A percentile compares a stretch with the other conserved stretches of the same genome.
phyloP scores from a whole-genome alignment of 129 eudicot species.

The Helianthus annuus region DNA sequence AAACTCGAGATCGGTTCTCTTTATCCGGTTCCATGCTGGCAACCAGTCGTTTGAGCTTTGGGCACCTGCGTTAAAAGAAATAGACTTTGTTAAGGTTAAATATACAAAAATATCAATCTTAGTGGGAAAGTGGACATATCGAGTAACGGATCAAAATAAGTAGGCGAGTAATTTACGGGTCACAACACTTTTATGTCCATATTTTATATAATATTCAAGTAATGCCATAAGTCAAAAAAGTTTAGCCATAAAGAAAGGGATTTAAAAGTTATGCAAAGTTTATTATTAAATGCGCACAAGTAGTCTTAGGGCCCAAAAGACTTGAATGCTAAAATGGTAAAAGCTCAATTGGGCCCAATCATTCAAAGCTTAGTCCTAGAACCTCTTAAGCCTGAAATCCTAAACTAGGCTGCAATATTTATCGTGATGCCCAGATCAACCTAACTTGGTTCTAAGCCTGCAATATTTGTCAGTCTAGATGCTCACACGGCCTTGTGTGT shows the following conservation, averaged over 20 bases:
- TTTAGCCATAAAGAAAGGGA: too few species aligned
- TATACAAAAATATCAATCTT: not conserved
- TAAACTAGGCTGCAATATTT: not conserved
- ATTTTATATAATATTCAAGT: too few species aligned
- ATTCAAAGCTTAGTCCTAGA: not conserved
- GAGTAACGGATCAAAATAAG: not conserved
- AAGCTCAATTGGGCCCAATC: not conserved
- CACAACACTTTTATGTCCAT: too few species aligned
- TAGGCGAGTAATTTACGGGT: too few species aligned
- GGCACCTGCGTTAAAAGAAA: not conserved
- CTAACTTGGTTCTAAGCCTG: too few species aligned
- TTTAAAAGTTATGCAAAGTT: too few species aligned
- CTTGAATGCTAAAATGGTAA: not conserved
- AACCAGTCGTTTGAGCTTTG: conserved; percentile 2
- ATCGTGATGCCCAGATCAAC: not conserved
- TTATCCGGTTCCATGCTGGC: conserved; percentile 6
- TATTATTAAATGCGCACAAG: too few species aligned
- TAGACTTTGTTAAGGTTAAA: not conserved
- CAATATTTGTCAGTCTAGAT: too few species aligned
- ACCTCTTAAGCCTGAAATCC: not conserved
- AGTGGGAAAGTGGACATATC: not conserved
- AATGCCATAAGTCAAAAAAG: too few species aligned
- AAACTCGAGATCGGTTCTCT: too few species aligned
- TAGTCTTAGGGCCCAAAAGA: not conserved
- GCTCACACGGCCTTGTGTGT: too few species aligned